Evolutionary conservation across 139 green algal genomes (phyloP).

Genomic region (Chlamydomonas sphaeroides): DNA sequence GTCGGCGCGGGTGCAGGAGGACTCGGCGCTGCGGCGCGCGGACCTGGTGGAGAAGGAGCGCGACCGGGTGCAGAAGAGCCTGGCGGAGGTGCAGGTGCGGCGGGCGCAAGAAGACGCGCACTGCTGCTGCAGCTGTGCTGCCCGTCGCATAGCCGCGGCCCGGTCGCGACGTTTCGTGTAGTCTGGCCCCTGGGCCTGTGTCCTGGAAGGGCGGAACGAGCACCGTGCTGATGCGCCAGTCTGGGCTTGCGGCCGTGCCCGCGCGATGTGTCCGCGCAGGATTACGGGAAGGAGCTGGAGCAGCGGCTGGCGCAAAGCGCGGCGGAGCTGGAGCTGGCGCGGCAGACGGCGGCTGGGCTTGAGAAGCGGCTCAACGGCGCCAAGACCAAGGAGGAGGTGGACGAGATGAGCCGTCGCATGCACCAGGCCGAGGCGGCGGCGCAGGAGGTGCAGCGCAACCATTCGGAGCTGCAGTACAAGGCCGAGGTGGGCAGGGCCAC

Average conservation of each 20-base stretch:
- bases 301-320: conserved; percentile 47
- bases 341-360: conserved; percentile 29
- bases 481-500: conserved; percentile 51
- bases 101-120: too few species aligned
- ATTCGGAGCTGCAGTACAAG: conserved; percentile 35
- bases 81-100: conserved; percentile 61
- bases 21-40: conserved; percentile 43
- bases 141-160: too few species aligned
- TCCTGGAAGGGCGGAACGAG: too few species aligned
- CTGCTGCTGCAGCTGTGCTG: too few species aligned
- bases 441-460: conserved; percentile 20
- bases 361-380: conserved; percentile 54
- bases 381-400: conserved; percentile 53
- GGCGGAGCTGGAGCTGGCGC: conserved; percentile 57
- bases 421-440: conserved; percentile 50
- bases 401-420: conserved; percentile 56
- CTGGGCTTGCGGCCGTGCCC: too few species aligned
- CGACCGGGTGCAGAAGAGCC: conserved; percentile 44
- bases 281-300: conserved; percentile 53
- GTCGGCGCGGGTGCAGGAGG: conserved; percentile 49
- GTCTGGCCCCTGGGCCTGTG: too few species aligned
- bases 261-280: conserved; percentile 23
- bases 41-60: conserved; percentile 61
- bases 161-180: too few species aligned
- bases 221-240: too few species aligned